Evolutionary conservation across 441 rosid genomes (phyloP).

Genomic region (Adansonia gregorii): DNA sequence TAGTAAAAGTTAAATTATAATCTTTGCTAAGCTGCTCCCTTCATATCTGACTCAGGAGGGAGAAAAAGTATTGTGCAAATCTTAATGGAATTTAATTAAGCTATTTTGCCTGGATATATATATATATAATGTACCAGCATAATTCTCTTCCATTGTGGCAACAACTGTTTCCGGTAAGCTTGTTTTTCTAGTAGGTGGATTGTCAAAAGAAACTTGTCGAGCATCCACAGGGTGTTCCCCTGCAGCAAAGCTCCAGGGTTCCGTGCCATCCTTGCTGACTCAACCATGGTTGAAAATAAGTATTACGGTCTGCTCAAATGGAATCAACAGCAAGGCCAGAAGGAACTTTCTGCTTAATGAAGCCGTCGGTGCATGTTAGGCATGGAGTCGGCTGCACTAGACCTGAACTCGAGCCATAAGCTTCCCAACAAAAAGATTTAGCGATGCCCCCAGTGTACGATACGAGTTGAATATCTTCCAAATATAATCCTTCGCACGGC

Average conservation of each 20-base stretch:
- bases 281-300: background rate
- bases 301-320: slow-evolving; percentile 35
- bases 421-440: slow-evolving; percentile 80
- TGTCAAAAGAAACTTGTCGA: background rate
- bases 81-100: background rate
- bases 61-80: background rate
- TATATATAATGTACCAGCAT: background rate
- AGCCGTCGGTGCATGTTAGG: slow-evolving; percentile 40
- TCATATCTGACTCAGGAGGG: background rate
- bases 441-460: slow-evolving; percentile 42
- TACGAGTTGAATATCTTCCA: slow-evolving; percentile 67
- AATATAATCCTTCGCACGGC: slow-evolving; percentile 61
- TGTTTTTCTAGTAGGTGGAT: background rate
- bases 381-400: slow-evolving; percentile 68
- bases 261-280: background rate
- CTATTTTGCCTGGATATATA: background rate
- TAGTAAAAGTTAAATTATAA: background rate
- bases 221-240: background rate
- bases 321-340: slow-evolving; percentile 31
- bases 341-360: slow-evolving; percentile 49
- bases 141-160: background rate
- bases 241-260: background rate
- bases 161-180: background rate
- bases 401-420: slow-evolving; percentile 67
- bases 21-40: background rate